phyloP scores from a whole-genome alignment of 345 rosid genomes.

The Fremontodendron californicum region DNA sequence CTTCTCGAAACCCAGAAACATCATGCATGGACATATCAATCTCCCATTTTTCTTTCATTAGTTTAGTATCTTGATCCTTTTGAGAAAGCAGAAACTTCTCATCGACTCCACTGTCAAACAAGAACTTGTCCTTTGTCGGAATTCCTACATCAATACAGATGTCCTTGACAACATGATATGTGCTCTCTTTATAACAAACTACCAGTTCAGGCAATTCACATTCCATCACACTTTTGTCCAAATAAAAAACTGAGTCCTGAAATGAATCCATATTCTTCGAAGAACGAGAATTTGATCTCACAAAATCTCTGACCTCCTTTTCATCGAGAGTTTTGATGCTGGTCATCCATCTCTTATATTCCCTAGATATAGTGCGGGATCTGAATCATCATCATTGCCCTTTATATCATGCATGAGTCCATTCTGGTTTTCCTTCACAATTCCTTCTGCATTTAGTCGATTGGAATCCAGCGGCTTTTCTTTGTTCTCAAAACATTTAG shows the following conservation, averaged over 20 bases:
- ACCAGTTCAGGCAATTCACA: conserved; percentile 55
- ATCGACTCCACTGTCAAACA: conserved; percentile 33
- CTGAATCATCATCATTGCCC: conserved; percentile 21
- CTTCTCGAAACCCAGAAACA: not conserved
- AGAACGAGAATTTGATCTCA: conserved; percentile 15
- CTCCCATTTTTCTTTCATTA: conserved; percentile 13
- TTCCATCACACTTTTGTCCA: conserved; percentile 53
- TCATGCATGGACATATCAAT: conserved; percentile 7
- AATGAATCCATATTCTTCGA: conserved; percentile 22
- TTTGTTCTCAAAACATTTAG: conserved; percentile 29
- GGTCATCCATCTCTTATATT: conserved; percentile 25
- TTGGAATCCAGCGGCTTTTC: conserved; percentile 34
- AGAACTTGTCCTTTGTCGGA: conserved; percentile 50
- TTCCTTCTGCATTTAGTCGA: conserved; percentile 31
- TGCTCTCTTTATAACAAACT: conserved; percentile 60
- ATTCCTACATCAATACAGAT: conserved; percentile 71
- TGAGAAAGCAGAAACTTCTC: conserved; percentile 29
- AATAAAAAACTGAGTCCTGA: conserved; percentile 38
- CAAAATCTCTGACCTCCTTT: conserved; percentile 17
- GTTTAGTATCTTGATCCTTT: conserved; percentile 16
- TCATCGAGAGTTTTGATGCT: conserved; percentile 18
- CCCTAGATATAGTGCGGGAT: conserved; percentile 7
- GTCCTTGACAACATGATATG: conserved; percentile 61
- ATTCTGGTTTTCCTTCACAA: conserved; percentile 24
- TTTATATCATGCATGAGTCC: conserved; percentile 16